These are phyloP conservation scores for Alloteropsis semialata DNA, from an alignment of 176 grass and related monocot genomes.

Conservation along the genomic window DNA sequence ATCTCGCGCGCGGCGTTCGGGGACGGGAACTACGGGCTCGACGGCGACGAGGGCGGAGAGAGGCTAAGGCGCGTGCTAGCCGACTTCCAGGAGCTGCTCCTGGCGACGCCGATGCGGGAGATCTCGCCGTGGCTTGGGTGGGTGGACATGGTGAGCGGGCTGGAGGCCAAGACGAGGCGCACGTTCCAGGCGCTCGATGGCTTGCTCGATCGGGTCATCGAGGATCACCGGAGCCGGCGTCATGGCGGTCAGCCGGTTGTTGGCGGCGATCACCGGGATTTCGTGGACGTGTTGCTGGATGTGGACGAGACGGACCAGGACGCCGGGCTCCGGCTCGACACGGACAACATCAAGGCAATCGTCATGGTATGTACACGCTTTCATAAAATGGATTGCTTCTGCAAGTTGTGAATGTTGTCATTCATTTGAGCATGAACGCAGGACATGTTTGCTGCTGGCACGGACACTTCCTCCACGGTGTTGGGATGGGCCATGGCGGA, in stretches of 20 bases:
- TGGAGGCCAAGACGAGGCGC: neutral
- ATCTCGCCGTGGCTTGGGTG: constrained; percentile 50
- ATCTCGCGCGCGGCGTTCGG: neutral
- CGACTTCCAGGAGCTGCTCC: neutral
- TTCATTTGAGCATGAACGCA: neutral
- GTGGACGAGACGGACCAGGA: neutral
- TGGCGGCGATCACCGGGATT: neutral
- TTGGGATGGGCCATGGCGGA: constrained; percentile 38
- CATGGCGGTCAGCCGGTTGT: too few relatives aligned
- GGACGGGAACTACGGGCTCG: neutral
- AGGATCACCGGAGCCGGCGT: neutral
- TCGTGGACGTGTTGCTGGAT: constrained; percentile 12
- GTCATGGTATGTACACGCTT: too few relatives aligned
- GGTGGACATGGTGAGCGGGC: constrained; percentile 31
- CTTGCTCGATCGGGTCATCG: constrained; percentile 24
- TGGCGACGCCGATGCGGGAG: constrained; percentile 24
- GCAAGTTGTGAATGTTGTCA: too few relatives aligned
- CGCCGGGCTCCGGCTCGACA: neutral
- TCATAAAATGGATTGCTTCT: too few relatives aligned
- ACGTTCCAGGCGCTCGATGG: constrained; percentile 7
- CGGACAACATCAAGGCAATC: constrained; percentile 3
- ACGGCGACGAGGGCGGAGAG: neutral
- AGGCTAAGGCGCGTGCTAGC: neutral
- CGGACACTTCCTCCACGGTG: neutral
- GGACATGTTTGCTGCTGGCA: constrained; percentile 13